Percentiles rank a stretch among this genome's conserved stretches.
phyloP scores from a whole-genome alignment of 306 rosid species.

The Trichosanthes truncata region DNA sequence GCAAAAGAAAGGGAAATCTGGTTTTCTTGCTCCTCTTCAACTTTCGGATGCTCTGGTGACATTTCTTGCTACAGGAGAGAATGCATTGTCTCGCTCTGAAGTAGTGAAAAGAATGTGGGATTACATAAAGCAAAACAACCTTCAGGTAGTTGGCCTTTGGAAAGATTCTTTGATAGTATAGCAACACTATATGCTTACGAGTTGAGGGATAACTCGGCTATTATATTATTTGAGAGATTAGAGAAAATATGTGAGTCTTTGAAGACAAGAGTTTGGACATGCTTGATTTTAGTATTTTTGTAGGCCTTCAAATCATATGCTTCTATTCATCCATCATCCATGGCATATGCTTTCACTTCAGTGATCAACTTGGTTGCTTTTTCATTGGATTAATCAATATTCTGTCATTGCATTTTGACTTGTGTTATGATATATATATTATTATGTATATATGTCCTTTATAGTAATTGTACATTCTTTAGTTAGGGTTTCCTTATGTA shows the following conservation, averaged over 20 bases:
- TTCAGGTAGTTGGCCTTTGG: constrained; percentile 40
- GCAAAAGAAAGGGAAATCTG: constrained; percentile 58
- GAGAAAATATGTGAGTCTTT: background rate
- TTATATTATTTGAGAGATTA: background rate
- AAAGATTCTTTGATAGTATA: constrained; percentile 11
- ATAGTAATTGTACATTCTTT: too few species aligned
- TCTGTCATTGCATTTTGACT: background rate
- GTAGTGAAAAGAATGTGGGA: constrained; percentile 70
- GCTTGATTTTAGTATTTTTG: background rate
- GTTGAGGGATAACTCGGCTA: background rate
- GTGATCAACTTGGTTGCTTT: background rate
- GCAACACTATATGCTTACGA: background rate
- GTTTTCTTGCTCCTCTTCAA: constrained; percentile 68
- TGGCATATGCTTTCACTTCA: background rate
- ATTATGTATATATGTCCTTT: too few species aligned
- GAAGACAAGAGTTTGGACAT: background rate
- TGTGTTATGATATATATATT: too few species aligned
- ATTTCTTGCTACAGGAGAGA: constrained; percentile 69
- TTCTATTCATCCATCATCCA: background rate
- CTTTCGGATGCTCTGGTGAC: constrained; percentile 61
- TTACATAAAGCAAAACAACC: constrained; percentile 62
- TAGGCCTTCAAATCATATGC: background rate
- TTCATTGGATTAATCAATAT: background rate
- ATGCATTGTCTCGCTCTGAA: constrained; percentile 44
- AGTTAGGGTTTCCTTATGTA: too few species aligned